Percentiles rank a stretch among this genome's conserved stretches.
phyloP scores from a whole-genome alignment of 2,329 filamentous ascomycete species.

The Colletotrichum tamarilloi region DNA sequence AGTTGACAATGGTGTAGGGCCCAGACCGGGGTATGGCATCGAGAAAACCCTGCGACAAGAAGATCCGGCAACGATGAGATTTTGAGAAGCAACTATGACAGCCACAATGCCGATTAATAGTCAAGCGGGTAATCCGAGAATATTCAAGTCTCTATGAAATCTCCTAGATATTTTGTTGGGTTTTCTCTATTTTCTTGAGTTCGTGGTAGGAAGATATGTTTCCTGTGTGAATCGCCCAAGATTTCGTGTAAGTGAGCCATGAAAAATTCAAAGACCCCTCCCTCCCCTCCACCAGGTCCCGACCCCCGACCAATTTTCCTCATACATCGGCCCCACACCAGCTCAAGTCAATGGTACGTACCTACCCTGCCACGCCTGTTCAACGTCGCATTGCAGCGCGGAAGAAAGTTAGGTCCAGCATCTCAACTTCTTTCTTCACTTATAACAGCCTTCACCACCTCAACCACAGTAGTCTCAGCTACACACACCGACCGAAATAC shows the following conservation, averaged over 20 bases:
- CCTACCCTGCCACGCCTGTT: background rate
- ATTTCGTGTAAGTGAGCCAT: constrained; percentile 9
- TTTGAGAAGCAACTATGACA: background rate
- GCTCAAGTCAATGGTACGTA: background rate
- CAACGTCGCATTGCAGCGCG: background rate
- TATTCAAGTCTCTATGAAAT: background rate
- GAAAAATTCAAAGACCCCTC: constrained; percentile 11
- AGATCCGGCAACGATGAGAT: background rate
- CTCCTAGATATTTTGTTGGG: background rate
- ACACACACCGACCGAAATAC: background rate
- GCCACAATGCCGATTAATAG: background rate
- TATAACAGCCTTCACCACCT: background rate
- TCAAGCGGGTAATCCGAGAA: background rate
- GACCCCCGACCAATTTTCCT: constrained; percentile 10
- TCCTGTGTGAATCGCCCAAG: background rate
- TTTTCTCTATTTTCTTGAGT: background rate
- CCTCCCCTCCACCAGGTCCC: background rate
- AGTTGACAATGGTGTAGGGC: constrained; percentile 16
- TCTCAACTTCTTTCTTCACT: background rate
- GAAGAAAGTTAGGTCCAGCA: background rate
- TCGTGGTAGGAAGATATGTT: background rate
- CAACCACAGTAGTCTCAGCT: background rate
- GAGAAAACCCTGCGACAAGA: constrained; percentile 14
- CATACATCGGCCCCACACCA: background rate
- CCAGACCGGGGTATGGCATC: constrained; percentile 7